phyloP scores from a whole-genome alignment of 306 rosid species.

The Lotus japonicus region DNA sequence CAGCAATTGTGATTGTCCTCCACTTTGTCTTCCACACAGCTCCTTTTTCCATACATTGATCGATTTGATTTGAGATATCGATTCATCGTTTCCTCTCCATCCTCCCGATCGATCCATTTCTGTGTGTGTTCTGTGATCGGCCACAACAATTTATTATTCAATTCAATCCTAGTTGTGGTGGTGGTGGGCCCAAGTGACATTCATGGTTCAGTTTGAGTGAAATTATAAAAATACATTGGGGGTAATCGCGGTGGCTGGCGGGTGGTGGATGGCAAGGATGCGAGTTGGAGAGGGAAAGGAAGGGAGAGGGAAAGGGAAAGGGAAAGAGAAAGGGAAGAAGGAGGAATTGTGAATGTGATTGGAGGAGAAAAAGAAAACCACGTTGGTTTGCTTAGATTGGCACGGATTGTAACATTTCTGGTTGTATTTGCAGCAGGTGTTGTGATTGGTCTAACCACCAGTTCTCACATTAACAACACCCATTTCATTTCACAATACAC shows the following conservation, averaged over 20 bases:
- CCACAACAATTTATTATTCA: too few relatives aligned
- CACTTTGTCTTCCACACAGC: too few relatives aligned
- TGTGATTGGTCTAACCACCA: slow-evolving; percentile 62
- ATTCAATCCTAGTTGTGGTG: too few relatives aligned
- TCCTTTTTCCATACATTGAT: too few relatives aligned
- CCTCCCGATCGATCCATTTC: too few relatives aligned
- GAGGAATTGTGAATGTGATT: background rate
- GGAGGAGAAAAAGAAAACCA: slow-evolving; percentile 35
- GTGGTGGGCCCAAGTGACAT: too few relatives aligned
- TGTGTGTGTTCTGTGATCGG: too few relatives aligned
- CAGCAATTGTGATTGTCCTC: too few relatives aligned
- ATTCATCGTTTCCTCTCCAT: too few relatives aligned
- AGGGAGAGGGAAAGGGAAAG: background rate
- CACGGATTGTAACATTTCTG: slow-evolving; percentile 44
- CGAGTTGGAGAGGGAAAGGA: background rate
- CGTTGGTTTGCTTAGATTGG: slow-evolving; percentile 50
- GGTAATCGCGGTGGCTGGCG: background rate
- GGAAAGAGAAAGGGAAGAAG: background rate
- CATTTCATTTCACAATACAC: slow-evolving; percentile 35
- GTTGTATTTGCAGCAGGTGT: slow-evolving; percentile 76
- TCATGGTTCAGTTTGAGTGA: too few relatives aligned
- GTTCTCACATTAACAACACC: slow-evolving; percentile 42
- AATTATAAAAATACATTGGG: too few relatives aligned
- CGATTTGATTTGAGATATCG: too few relatives aligned
- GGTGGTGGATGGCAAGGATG: slow-evolving; percentile 18